These are phyloP conservation scores for Drechslerella dactyloides DNA, from an alignment of 2,329 filamentous ascomycete genomes.

Conservation along the genomic window DNA sequence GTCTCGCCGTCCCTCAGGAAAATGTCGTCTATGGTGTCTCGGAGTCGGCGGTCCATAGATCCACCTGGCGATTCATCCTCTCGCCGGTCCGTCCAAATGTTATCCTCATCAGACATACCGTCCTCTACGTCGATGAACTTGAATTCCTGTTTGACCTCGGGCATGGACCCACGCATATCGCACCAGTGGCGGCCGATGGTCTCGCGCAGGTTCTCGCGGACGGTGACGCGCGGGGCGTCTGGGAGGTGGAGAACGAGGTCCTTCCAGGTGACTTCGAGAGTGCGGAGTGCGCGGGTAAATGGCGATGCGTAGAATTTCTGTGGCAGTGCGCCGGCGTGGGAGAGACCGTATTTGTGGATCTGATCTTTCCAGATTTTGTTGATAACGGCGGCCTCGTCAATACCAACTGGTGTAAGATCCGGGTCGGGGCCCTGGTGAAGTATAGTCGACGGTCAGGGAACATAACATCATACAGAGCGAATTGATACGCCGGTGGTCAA, in stretches of 20 bases:
- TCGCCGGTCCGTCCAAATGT: constrained; percentile 62
- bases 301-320: constrained; percentile 71
- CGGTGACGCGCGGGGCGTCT: constrained; percentile 58
- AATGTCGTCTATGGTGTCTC: constrained; percentile 65
- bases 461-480: not conserved
- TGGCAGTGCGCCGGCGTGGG: constrained; percentile 60
- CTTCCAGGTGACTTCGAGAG: constrained; percentile 68
- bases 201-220: constrained; percentile 63
- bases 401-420: constrained; percentile 66
- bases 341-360: constrained; percentile 64
- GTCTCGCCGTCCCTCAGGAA: constrained; percentile 63
- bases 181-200: constrained; percentile 73
- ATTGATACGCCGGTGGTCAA: too few species aligned
- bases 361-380: constrained; percentile 67
- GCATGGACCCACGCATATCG: constrained; percentile 63
- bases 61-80: constrained; percentile 60
- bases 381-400: constrained; percentile 66
- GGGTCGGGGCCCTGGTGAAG: constrained; percentile 56
- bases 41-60: constrained; percentile 63
- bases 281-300: constrained; percentile 66
- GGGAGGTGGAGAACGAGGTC: constrained; percentile 63
- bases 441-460: not conserved
- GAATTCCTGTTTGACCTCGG: constrained; percentile 63
- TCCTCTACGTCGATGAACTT: constrained; percentile 66
- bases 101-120: constrained; percentile 68